Conservation (phyloP, 495 filamentous ascomycete species). For the Penicillium silybi region DNA sequence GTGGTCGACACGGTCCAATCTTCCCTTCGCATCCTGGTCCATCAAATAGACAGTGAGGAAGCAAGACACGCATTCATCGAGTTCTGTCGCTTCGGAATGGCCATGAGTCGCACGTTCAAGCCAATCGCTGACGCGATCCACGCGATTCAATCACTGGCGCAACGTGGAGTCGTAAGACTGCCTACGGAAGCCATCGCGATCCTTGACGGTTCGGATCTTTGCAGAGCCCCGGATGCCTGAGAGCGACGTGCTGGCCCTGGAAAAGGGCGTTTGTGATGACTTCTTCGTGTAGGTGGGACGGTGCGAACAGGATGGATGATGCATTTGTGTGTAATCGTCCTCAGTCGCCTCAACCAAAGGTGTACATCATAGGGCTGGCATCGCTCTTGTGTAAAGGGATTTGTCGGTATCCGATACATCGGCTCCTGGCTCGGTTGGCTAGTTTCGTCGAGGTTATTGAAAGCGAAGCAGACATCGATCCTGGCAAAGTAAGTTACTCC, state of each 20-base stretch:
- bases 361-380: neutral
- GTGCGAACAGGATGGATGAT: neutral
- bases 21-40: constrained; percentile 25
- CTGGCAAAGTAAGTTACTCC: neutral
- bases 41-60: constrained; percentile 19
- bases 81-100: constrained; percentile 28
- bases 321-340: no score
- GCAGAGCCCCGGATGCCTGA: neutral
- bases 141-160: constrained; percentile 18
- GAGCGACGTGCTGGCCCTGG: neutral
- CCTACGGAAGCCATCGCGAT: constrained; percentile 26
- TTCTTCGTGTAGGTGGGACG: neutral
- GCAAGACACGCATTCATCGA: constrained; percentile 28
- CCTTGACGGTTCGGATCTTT: constrained; percentile 13
- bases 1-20: constrained; percentile 29
- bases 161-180: constrained; percentile 17
- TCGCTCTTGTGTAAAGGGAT: neutral
- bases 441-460: neutral
- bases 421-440: neutral
- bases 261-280: neutral
- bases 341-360: neutral
- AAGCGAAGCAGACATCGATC: neutral
- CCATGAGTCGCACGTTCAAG: constrained; percentile 27
- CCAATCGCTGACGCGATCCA: constrained; percentile 24
- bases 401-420: neutral